Base-by-base conservation (phyloP, 257 asterid genomes). In the Capsicum rhomboideum region DNA sequence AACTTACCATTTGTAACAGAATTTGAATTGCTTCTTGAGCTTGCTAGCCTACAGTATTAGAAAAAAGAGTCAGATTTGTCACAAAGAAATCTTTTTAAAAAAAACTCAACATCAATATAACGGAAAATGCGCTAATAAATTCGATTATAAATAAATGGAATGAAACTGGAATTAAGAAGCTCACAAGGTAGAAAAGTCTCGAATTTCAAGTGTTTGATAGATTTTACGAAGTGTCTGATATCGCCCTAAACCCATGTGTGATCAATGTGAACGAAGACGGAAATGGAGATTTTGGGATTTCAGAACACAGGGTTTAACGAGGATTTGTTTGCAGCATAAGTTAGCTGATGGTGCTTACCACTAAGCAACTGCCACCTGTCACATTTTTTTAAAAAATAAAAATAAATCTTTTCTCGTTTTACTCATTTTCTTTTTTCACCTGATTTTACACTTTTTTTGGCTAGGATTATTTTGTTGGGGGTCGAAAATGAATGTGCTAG, bases 21-120 rank as follows among this genome's bases (percentile, higher is more conserved):
- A 71, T 72, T 85, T 66, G 86, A 82, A 79, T 59, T 85, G 75
- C 79, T 86, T 84, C 87, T 85, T 74, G 90, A 86, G 83, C 88
- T 82, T 64, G 82, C 83, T 58, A 84, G 75, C 86, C 91, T 87
- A 86, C 69, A 46, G n/a, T 26, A 77, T 77, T 17, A 17, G 72
- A 77, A 77, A 49, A 74, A 50, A 50, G 46, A 77, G 63, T 28
- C 44, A 77, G 63, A 77, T 50, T 50, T 50, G 63, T 23, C 17
- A 50, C 63, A 74, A 74, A 49, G 80, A 74, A 58, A 49, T 8
- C 34, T 13, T 55, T 16, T 21, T 44, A 74, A 14, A 23, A 1
- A 9, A 31, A 55, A 68, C 34, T 59, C 50, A 2, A 12, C 20
- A 42, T 26, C 46, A 40, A 34, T 2, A 28, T 21, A 42, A 13